phyloP scores from a whole-genome alignment of 768 basidiomycete genomes.

The Russula abietina region DNA sequence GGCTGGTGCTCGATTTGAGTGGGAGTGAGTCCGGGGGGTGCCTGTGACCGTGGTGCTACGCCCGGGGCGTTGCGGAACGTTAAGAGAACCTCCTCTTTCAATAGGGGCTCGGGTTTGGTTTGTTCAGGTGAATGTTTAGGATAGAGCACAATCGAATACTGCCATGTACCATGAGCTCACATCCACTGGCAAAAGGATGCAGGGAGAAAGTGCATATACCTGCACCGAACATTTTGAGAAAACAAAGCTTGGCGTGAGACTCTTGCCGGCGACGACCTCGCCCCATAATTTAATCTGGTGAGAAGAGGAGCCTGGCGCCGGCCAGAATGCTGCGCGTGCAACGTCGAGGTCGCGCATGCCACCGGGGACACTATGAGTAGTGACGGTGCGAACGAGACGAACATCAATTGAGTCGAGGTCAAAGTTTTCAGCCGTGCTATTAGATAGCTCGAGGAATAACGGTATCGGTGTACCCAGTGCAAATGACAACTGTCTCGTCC shows the following conservation, averaged over 20 bases:
- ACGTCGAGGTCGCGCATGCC: slow-evolving; percentile 2
- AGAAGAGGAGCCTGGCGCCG: not conserved
- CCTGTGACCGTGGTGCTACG: slow-evolving; percentile 3
- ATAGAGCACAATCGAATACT: slow-evolving; percentile 17
- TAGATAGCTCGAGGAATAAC: slow-evolving; percentile 8
- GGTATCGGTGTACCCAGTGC: slow-evolving; percentile 21
- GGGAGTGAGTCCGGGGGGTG: not conserved
- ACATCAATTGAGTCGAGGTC: slow-evolving; percentile 8
- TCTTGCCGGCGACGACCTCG: not conserved
- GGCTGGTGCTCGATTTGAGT: not conserved
- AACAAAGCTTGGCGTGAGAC: slow-evolving; percentile 13
- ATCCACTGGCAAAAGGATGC: not conserved
- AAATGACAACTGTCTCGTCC: slow-evolving; percentile 14
- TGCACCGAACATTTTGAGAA: slow-evolving; percentile 14
- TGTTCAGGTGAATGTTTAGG: not conserved
- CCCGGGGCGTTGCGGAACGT: slow-evolving; percentile 23
- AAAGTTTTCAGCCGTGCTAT: not conserved
- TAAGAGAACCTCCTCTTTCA: slow-evolving; percentile 25
- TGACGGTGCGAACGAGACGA: slow-evolving; percentile 16
- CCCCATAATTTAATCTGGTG: slow-evolving; percentile 11
- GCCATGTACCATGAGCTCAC: not conserved
- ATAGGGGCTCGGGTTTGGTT: slow-evolving; percentile 11
- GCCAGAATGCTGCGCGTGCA: slow-evolving; percentile 18
- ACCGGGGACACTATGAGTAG: slow-evolving; percentile 1
- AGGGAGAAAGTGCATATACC: not conserved